Percentiles rank a stretch among this genome's conserved stretches.
Conservation (phyloP, 139 green algal genomes). For the Chlorella sorokiniana region DNA sequence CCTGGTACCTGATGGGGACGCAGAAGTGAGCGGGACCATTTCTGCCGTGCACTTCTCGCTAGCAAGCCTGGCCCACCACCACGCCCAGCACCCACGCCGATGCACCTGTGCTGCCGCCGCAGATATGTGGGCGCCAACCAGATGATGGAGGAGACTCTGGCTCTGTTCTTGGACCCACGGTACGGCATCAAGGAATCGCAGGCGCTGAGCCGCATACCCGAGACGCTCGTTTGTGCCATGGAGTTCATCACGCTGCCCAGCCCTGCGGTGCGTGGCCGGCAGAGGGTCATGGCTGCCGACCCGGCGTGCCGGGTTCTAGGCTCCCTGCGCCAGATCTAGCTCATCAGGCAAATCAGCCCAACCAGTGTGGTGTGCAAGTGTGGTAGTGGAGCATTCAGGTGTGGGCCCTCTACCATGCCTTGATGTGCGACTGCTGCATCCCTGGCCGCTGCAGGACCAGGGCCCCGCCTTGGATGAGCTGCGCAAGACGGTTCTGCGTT, state of each 20-base stretch:
- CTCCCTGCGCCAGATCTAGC: too few species aligned
- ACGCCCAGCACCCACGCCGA: too few species aligned
- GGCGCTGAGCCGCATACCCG: slow-evolving; percentile 75
- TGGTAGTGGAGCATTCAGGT: background rate
- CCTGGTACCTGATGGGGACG: slow-evolving; percentile 75
- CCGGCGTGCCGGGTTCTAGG: background rate
- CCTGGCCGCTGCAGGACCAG: slow-evolving; percentile 44
- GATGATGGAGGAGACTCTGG: slow-evolving; percentile 79
- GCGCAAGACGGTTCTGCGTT: slow-evolving; percentile 57
- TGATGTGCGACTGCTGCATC: background rate
- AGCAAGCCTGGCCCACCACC: too few species aligned
- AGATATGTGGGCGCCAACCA: slow-evolving; percentile 73
- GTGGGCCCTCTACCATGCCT: background rate
- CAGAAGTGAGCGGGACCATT: slow-evolving; percentile 70
- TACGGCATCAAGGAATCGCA: slow-evolving; percentile 81
- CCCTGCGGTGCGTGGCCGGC: slow-evolving; percentile 17
- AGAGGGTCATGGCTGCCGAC: slow-evolving; percentile 17
- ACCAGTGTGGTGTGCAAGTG: background rate
- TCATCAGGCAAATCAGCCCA: too few species aligned
- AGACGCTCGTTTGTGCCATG: slow-evolving; percentile 85
- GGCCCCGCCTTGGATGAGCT: slow-evolving; percentile 67
- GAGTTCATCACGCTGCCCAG: slow-evolving; percentile 82
- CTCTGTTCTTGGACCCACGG: slow-evolving; percentile 67
- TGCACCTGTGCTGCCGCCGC: slow-evolving; percentile 34
- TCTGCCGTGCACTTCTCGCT: background rate